A percentile compares a stretch with the other conserved stretches of the same genome.
phyloP scores from a whole-genome alignment of 345 rosid species.

The Gossypioides kirkii region DNA sequence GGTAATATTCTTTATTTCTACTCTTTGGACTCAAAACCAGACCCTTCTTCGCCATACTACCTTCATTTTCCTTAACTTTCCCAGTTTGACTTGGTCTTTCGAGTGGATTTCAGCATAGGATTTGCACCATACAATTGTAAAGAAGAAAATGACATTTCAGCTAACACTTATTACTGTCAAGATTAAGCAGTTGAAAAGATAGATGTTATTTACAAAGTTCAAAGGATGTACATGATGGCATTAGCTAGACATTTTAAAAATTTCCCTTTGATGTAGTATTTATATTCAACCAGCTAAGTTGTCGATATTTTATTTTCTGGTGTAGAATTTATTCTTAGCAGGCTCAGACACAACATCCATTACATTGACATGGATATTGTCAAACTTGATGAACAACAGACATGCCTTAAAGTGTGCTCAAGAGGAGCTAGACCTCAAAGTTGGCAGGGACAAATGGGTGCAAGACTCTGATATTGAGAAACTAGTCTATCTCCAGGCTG shows the following conservation, averaged over 20 bases:
- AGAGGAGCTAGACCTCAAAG: slow-evolving; percentile 29
- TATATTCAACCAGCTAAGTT: not conserved
- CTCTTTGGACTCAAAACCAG: not conserved
- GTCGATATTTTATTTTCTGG: not conserved
- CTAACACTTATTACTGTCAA: not conserved
- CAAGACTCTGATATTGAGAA: slow-evolving; percentile 25
- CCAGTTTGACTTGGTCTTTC: not conserved
- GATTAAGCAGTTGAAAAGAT: not conserved
- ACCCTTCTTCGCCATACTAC: not conserved
- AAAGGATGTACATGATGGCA: not conserved
- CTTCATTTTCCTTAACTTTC: not conserved
- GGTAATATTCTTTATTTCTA: not conserved
- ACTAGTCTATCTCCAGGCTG: slow-evolving; percentile 22
- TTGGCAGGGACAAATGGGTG: slow-evolving; percentile 23
- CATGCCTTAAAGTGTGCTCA: slow-evolving; percentile 22
- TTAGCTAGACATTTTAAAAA: too few relatives aligned
- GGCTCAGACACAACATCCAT: slow-evolving; percentile 33
- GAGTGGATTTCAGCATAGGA: not conserved
- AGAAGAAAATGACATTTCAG: slow-evolving; percentile 1
- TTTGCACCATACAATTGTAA: not conserved
- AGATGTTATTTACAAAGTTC: not conserved
- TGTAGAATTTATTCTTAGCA: slow-evolving; percentile 32
- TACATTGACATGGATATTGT: slow-evolving; percentile 31
- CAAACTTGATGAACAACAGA: slow-evolving; percentile 30
- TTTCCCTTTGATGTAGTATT: not conserved